phyloP scores from a whole-genome alignment of 257 asterid species.

The Solanum sparsipilum region DNA sequence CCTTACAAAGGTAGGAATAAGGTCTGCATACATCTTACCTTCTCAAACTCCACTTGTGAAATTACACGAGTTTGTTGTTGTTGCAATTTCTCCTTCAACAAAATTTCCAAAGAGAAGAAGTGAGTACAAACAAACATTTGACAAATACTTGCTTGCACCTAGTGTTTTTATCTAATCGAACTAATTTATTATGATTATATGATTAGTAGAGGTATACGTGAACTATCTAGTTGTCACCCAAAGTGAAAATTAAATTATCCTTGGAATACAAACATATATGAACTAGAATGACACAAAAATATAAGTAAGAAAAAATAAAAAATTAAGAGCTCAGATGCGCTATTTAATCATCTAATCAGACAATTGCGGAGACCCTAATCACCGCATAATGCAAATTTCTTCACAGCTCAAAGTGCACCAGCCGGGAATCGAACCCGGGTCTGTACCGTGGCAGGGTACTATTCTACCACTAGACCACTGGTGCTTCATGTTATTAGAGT shows the following conservation, averaged over 20 bases:
- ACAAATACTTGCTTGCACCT: not conserved
- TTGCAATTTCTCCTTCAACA: not conserved
- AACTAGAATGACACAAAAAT: not conserved
- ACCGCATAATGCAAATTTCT: not conserved
- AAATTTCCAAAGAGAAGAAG: not conserved
- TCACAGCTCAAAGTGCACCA: slow-evolving; percentile 31
- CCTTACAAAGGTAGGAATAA: not conserved
- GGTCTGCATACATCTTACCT: not conserved
- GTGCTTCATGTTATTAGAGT: slow-evolving; percentile 11
- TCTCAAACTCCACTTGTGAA: fast-evolving
- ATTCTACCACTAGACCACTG: slow-evolving; percentile 89
- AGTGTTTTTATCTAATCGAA: not conserved
- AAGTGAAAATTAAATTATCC: too few relatives aligned
- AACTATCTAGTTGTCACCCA: not conserved
- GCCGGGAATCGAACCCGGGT: slow-evolving; percentile 87
- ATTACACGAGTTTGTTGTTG: not conserved
- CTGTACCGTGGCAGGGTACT: slow-evolving; percentile 86
- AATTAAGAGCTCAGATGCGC: slow-evolving; percentile 5
- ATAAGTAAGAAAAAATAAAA: not conserved
- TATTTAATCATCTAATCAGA: not conserved
- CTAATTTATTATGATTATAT: not conserved
- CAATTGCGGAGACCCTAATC: not conserved
- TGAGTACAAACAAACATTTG: not conserved
- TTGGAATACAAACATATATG: not conserved
- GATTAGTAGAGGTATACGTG: not conserved